Base-by-base conservation (phyloP, 495 filamentous ascomycete species). In the Hypoxylon subgilvum region DNA sequence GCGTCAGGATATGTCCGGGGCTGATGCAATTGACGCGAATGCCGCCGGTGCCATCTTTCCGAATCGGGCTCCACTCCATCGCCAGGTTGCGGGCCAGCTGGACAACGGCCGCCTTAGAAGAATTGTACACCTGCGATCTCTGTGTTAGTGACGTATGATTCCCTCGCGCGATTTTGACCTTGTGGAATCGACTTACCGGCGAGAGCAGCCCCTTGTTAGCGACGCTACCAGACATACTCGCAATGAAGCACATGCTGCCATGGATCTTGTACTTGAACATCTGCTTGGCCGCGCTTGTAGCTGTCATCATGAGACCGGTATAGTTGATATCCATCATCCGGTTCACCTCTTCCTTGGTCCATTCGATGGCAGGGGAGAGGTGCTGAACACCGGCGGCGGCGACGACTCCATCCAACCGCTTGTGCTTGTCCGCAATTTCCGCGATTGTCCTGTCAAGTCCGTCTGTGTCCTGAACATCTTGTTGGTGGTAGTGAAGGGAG, bases 371-470 rank as follows among this genome's bases (percentile, higher is more conserved):
- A 0, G 85, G 75, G 9, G 78, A 84, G 45, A 89, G 80, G 61
- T 90, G 83, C 69, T 90, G 85, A 35, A 90, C 85, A 6, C 85
- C 88, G 1, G 89, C 89, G 2, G 88, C 88, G 0, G 89, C 89
- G n/a, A 92, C 77, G 28, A 90, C 69, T 2, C 89, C 89, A 62
- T 92, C 88, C 57, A 92, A 60, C 3, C 85, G 80, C 28, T 76
- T 42, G 53, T 85, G 65, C 43, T 79, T 70, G 2, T 73, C 68
- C 0, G 83, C 82, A 54, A 90, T 88, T 2, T 63, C 47, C 7
- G 68, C 70, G 25, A 89, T 81, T 13, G 79, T 65, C 30, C 54
- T 50, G 60, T 88, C 79, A 2, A 90, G 77, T 19, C 78, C 67
- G 1, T 64, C 46, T n/a, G 72, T 73, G 63, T 90, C 75, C 34